A percentile compares a stretch with the other conserved stretches of the same genome.
phyloP scores from a whole-genome alignment of 495 filamentous ascomycete species.

The Aspergillus nanangensis region DNA sequence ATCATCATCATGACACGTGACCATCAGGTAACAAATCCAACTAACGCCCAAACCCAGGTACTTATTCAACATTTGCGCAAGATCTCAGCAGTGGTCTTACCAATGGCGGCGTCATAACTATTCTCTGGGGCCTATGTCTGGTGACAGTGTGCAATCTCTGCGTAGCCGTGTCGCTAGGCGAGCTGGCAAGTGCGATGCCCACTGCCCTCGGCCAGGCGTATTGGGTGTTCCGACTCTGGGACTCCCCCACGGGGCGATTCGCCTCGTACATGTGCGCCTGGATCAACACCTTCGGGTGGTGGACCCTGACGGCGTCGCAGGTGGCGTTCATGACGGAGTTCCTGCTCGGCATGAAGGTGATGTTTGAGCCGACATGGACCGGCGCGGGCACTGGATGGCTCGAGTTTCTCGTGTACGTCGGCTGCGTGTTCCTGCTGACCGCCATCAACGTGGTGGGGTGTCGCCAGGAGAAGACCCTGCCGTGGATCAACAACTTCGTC shows the following conservation, averaged over 20 bases:
- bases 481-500: slow-evolving; percentile 45
- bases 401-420: slow-evolving; percentile 41
- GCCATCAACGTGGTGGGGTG: slow-evolving; percentile 41
- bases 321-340: slow-evolving; percentile 46
- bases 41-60: slow-evolving; percentile 15
- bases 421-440: slow-evolving; percentile 33
- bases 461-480: slow-evolving; percentile 39
- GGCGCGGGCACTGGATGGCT: slow-evolving; percentile 38
- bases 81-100: slow-evolving; percentile 38
- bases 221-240: slow-evolving; percentile 39
- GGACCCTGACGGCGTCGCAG: slow-evolving; percentile 42
- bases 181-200: slow-evolving; percentile 44
- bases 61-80: slow-evolving; percentile 43
- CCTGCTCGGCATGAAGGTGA: slow-evolving; percentile 40
- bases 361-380: slow-evolving; percentile 35
- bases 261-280: slow-evolving; percentile 43
- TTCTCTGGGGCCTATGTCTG: slow-evolving; percentile 43
- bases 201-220: slow-evolving; percentile 43
- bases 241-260: slow-evolving; percentile 30
- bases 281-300: slow-evolving; percentile 48
- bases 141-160: slow-evolving; percentile 42
- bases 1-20: not conserved
- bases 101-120: slow-evolving; percentile 39
- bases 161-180: slow-evolving; percentile 40
- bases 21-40: too few relatives aligned